phyloP scores from a whole-genome alignment of 306 rosid species.

The Sesbania bispinosa region DNA sequence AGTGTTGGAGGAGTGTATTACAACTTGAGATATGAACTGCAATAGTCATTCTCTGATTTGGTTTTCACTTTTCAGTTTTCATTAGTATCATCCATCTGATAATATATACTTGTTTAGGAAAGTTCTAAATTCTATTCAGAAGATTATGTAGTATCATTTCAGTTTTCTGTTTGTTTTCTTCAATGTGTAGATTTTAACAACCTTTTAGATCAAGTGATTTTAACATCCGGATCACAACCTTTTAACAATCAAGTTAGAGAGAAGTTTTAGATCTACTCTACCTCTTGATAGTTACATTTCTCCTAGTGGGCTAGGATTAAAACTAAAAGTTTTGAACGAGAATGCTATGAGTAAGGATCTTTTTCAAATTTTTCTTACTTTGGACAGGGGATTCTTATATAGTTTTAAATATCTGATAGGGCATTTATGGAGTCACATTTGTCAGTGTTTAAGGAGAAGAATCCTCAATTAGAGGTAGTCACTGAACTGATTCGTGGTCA shows the following conservation, averaged over 20 bases:
- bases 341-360: neutral
- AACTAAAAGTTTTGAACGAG: neutral
- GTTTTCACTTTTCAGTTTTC: too few relatives aligned
- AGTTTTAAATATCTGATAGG: slow-evolving; percentile 35
- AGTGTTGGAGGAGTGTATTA: too few relatives aligned
- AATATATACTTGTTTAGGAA: too few relatives aligned
- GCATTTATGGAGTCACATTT: slow-evolving; percentile 81
- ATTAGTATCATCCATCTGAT: too few relatives aligned
- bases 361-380: neutral
- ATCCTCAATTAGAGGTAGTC: slow-evolving; percentile 85
- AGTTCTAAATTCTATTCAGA: too few relatives aligned
- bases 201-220: too few relatives aligned
- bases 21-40: too few relatives aligned
- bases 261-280: neutral
- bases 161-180: too few relatives aligned
- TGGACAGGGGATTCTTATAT: slow-evolving; percentile 7
- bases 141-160: too few relatives aligned
- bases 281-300: neutral
- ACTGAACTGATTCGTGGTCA: slow-evolving; percentile 89
- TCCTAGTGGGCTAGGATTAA: neutral
- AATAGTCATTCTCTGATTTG: too few relatives aligned
- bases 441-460: slow-evolving; percentile 65
- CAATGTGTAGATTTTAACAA: too few relatives aligned
- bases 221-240: neutral
- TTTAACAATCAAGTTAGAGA: neutral